Evolutionary conservation across 2,329 filamentous ascomycete genomes (phyloP), one percentile per base, ranked within the genome.

Genomic region (Aotearoamyces nothofagi): DNA sequence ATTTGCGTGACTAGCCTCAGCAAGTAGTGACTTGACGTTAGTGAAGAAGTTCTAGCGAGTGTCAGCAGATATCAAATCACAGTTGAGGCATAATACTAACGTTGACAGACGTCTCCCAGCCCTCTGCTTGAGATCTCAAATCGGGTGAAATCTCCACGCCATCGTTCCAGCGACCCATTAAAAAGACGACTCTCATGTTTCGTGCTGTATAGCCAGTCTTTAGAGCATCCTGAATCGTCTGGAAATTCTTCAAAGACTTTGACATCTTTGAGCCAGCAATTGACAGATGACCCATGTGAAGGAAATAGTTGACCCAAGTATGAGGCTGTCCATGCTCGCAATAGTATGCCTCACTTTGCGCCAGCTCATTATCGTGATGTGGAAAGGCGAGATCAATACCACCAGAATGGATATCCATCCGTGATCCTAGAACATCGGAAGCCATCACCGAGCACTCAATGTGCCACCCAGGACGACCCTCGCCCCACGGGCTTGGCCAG

Each of bases 401-500:
- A 15, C 87, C 86, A 13, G 82, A 92, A 53, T 94, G 87, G 30
- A 94, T 81, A 50, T 96, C 87, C 61, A 96, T 84, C 36, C 76
- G 67, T 15, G 73, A 64, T 4, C 86, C 86, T 2, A 96, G 59
- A n/a, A 84, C 68, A 38, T 86, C 81, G 2, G 80, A 87, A 1
- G 86, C 84, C 87, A 96, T 94, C 10, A 84, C 84, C 1, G 78
- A 86, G 70, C 87, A 94, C 57, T 94, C 86, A 45, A 94, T 94
- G 48, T 94, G 87, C 87, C 87, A 96, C 11, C 87, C 87, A 1
- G 87, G 87, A 24, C 87, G 66, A 4, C 86, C 86, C 32, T 74
- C 64, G 4, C 87, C 84, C 86, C 87, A 96, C 3, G 74, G 73
- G 42, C 79, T 90, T 4, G 73, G 63, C 87, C 87, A 96, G 39